phyloP scores from a whole-genome alignment of 164 flowering plant genomes.

The Taxillus chinensis region DNA sequence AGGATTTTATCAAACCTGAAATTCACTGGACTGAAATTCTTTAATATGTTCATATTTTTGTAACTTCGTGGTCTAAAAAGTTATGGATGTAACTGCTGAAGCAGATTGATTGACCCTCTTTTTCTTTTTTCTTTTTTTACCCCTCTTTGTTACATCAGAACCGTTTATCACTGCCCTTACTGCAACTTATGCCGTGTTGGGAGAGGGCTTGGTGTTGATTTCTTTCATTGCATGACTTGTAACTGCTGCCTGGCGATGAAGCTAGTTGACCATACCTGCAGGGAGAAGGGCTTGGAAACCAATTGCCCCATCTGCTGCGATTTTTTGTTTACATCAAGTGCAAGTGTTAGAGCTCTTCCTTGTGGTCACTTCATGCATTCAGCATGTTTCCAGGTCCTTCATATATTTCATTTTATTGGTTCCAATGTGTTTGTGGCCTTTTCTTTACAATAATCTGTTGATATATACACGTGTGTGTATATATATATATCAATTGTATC shows the following conservation, averaged over 20 bases:
- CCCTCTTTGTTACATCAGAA: conserved; percentile 30
- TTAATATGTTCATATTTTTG: neutral
- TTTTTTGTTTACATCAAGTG: conserved; percentile 80
- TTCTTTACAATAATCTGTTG: neutral
- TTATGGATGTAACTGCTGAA: neutral
- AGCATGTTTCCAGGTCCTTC: conserved; percentile 73
- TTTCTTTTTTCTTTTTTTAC: neutral
- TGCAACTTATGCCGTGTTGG: conserved; percentile 98
- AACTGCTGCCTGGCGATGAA: conserved; percentile 75
- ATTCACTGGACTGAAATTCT: neutral
- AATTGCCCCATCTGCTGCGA: conserved; percentile 97
- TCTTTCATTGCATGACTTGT: conserved; percentile 97
- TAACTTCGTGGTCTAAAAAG: neutral
- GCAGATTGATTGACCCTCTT: conserved; percentile 1
- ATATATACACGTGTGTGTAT: too few species aligned
- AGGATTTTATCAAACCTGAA: too few species aligned
- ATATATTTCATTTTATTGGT: conserved; percentile 1
- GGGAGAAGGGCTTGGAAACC: conserved; percentile 82
- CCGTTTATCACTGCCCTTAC: conserved; percentile 88
- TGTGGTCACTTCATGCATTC: conserved; percentile 99
- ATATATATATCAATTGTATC: neutral
- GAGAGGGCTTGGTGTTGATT: conserved; percentile 77
- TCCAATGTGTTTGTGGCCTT: conserved; percentile 1
- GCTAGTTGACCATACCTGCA: conserved; percentile 68
- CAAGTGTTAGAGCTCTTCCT: conserved; percentile 70